Evolutionary conservation across 164 flowering plant species (phyloP), one percentile per base, ranked within the genome.

Genomic region (Macadamia tetraphylla): DNA sequence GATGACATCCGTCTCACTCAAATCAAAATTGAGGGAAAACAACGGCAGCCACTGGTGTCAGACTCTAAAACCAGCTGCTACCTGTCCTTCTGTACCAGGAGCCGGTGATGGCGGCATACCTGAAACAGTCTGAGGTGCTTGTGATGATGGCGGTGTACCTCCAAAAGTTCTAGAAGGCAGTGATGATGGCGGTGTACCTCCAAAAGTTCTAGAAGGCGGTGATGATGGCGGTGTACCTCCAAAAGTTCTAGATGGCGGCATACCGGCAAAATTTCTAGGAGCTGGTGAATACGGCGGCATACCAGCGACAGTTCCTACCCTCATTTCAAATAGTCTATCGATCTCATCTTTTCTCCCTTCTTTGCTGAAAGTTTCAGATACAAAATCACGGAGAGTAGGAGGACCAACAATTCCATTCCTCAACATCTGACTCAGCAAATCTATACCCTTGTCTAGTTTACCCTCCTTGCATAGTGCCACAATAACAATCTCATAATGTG

Each of bases 401-500:
- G 86, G 72, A 65, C 76, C 65, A 40, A 81, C 82, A 67, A 87
- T 71, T 6, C 77, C 77, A 68, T 78, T 74, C 71, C 68, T 79
- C 75, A 82, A 60, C 88, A 85, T 82, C 70, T 85, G 84, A 10
- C 70, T 80, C 1, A 88, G 62, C 57, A 90, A 67, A 75, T 76
- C 71, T 63, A 58, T 43, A 60, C 75, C 62, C 1, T 42, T 64
- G 44, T 87, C 92, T 31, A 81, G 66, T 60, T 67, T 72, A 59
- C 79, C 85, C 60, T 63, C 82, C 53, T 69, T 55, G 67, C 85
- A 81, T 29, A 92, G 79, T 9, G 79, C 89, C 71, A 63, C 80
- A 56, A 86, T 66, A 63, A 92, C 83, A 60, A 82, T 70, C 72
- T 88, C 92, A 73, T 85, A 92, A 30, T 80, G 77, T 10, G 65